Evolutionary conservation across 2,329 filamentous ascomycete species (phyloP).

Genomic region (Penicillium frequentans): DNA sequence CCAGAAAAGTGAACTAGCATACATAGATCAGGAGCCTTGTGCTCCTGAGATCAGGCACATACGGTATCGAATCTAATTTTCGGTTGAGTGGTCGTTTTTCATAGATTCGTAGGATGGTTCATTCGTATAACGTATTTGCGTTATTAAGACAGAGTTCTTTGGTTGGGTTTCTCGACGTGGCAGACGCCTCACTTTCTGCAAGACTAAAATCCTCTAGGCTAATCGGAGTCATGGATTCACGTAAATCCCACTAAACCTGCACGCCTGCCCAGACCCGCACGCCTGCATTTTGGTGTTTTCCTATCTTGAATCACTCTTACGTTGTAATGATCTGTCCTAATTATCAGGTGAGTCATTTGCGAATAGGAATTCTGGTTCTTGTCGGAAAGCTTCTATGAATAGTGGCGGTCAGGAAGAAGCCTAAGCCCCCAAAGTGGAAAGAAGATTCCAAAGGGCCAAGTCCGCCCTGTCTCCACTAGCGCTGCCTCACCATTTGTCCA

Average conservation of each 20-base stretch:
- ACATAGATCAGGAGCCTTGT: constrained; percentile 15
- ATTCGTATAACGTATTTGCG: background rate
- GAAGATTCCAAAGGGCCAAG: background rate
- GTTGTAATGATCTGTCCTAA: too few species aligned
- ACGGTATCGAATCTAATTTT: constrained; percentile 17
- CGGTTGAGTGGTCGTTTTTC: background rate
- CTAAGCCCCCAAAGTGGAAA: constrained; percentile 1
- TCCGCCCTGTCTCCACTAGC: background rate
- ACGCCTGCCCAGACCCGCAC: constrained; percentile 12
- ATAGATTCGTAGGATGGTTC: background rate
- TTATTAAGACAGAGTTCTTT: background rate
- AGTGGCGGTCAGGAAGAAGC: constrained; percentile 24
- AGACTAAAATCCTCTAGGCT: constrained; percentile 6
- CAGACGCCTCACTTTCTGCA: constrained; percentile 20
- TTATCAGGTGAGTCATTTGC: background rate
- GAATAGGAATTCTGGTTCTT: background rate
- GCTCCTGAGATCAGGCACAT: constrained; percentile 22
- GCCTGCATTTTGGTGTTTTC: background rate
- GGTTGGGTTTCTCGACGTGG: constrained; percentile 8
- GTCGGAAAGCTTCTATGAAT: background rate
- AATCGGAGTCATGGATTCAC: constrained; percentile 6
- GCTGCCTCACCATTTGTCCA: constrained; percentile 13
- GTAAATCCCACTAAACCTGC: constrained; percentile 9
- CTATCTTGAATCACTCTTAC: background rate
- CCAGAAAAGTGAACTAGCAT: constrained; percentile 29